These are phyloP conservation scores for Ogataea henricii DNA, from an alignment of 805 yeast genomes.

Conservation along the genomic window DNA sequence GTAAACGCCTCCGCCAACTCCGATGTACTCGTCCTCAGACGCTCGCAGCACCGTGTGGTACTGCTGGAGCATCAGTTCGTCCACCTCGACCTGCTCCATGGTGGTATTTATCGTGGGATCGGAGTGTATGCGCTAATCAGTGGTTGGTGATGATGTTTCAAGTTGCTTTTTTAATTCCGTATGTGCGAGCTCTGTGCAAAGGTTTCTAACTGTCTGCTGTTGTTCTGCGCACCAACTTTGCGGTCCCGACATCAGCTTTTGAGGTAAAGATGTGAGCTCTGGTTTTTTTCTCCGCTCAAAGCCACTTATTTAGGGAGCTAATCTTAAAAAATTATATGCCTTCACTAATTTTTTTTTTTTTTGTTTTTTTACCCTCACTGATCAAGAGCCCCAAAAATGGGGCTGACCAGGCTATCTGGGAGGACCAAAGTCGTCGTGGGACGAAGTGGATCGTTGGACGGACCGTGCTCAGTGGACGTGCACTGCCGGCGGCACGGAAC, in stretches of 20 bases:
- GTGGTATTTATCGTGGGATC: not conserved
- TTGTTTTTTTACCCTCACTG: not conserved
- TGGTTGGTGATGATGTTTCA: not conserved
- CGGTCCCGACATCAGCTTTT: no score
- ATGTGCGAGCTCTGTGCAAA: no score
- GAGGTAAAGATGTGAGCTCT: not conserved
- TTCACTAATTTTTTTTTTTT: not conserved
- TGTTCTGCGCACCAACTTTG: no score
- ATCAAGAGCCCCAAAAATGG: not conserved
- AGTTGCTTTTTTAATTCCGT: not conserved
- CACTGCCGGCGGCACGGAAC: no score
- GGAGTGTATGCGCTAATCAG: not conserved
- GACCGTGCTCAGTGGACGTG: no score
- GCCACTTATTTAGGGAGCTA: not conserved
- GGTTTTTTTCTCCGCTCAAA: not conserved
- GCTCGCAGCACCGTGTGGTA: conserved; percentile 13
- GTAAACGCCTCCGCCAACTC: conserved; percentile 17
- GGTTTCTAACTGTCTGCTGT: no score
- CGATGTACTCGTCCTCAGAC: conserved; percentile 20
- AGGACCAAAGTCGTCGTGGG: no score
- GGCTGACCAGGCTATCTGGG: no score
- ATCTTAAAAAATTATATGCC: conserved; percentile 1
- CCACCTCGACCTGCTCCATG: conserved; percentile 14
- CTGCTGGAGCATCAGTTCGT: conserved; percentile 14
- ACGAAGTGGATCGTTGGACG: no score